Evolutionary conservation across 768 basidiomycete genomes (phyloP).

Genomic region (Phaffia tasmanica): DNA sequence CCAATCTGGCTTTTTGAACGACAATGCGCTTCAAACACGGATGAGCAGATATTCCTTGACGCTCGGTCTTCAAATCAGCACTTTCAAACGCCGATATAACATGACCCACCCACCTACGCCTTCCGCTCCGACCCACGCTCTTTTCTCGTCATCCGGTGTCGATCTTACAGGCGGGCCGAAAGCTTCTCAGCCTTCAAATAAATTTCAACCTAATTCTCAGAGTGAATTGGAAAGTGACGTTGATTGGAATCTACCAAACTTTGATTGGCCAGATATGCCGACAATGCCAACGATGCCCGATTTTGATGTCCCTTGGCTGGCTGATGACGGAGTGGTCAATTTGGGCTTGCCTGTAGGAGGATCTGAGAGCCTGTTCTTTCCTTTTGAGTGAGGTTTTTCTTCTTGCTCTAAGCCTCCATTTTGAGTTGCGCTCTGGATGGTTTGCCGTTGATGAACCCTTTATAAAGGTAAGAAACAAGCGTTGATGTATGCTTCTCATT

Average conservation of each 20-base stretch:
- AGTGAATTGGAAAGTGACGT: slow-evolving; percentile 13
- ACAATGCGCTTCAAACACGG: not conserved
- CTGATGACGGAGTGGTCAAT: slow-evolving; percentile 65
- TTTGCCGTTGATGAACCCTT: not conserved
- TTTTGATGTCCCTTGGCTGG: slow-evolving; percentile 15
- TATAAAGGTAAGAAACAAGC: not conserved
- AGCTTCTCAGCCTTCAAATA: not conserved
- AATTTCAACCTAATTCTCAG: no score
- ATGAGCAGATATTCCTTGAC: slow-evolving; percentile 69
- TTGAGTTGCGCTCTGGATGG: not conserved
- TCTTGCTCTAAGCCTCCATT: not conserved
- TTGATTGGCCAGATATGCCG: slow-evolving; percentile 51
- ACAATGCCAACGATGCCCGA: slow-evolving; percentile 53
- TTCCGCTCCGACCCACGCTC: not conserved
- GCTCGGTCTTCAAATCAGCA: slow-evolving; percentile 83
- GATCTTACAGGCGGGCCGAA: not conserved
- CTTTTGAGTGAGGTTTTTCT: slow-evolving; percentile 21
- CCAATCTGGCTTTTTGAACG: not conserved
- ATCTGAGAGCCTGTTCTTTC: slow-evolving; percentile 75
- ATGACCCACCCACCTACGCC: slow-evolving; percentile 40
- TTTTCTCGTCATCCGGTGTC: not conserved
- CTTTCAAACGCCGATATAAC: slow-evolving; percentile 77
- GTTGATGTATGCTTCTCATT: not conserved
- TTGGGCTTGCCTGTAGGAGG: slow-evolving; percentile 85
- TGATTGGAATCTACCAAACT: slow-evolving; percentile 57